Evolutionary conservation across 371 early-diverging fungal species (phyloP).

Genomic region (Mucor velutinosus): DNA sequence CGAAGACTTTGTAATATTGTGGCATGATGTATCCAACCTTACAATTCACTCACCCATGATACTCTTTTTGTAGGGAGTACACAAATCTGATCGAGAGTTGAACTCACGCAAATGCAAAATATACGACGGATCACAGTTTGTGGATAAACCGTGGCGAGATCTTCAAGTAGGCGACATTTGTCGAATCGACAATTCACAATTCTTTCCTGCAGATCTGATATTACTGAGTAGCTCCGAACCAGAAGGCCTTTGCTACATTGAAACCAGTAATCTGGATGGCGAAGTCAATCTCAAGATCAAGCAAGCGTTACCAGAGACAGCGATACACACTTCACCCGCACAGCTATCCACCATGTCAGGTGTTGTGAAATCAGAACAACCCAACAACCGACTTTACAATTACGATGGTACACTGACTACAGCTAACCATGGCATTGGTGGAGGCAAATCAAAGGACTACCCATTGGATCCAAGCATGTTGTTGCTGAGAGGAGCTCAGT

Average conservation of each 20-base stretch:
- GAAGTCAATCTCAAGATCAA: slow-evolving; percentile 94
- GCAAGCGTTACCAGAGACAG: slow-evolving; percentile 80
- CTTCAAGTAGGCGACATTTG: slow-evolving; percentile 93
- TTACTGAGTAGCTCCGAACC: slow-evolving; percentile 86
- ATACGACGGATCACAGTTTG: slow-evolving; percentile 65
- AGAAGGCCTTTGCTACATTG: slow-evolving; percentile 91
- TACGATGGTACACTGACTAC: slow-evolving; percentile 76
- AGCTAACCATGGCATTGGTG: slow-evolving; percentile 35
- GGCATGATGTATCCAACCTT: neutral
- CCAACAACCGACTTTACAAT: slow-evolving; percentile 87
- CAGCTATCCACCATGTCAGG: slow-evolving; percentile 60
- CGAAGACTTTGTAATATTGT: slow-evolving; percentile 82
- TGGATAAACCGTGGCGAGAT: slow-evolving; percentile 71
- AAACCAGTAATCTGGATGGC: slow-evolving; percentile 95
- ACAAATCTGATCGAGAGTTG: slow-evolving; percentile 74
- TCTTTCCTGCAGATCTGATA: slow-evolving; percentile 93
- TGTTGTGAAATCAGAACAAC: slow-evolving; percentile 74
- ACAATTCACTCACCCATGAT: neutral
- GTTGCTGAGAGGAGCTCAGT: slow-evolving; percentile 78
- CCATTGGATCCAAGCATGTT: slow-evolving; percentile 80
- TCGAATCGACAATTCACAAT: slow-evolving; percentile 79
- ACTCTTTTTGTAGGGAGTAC: slow-evolving; percentile 47
- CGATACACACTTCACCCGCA: slow-evolving; percentile 59
- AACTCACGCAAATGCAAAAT: slow-evolving; percentile 75
- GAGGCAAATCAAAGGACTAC: slow-evolving; percentile 51